A percentile compares a stretch with the other conserved stretches of the same genome.
These are phyloP conservation scores for Abrus precatorius DNA, from an alignment of 306 rosid genomes.

Conservation along the genomic window DNA sequence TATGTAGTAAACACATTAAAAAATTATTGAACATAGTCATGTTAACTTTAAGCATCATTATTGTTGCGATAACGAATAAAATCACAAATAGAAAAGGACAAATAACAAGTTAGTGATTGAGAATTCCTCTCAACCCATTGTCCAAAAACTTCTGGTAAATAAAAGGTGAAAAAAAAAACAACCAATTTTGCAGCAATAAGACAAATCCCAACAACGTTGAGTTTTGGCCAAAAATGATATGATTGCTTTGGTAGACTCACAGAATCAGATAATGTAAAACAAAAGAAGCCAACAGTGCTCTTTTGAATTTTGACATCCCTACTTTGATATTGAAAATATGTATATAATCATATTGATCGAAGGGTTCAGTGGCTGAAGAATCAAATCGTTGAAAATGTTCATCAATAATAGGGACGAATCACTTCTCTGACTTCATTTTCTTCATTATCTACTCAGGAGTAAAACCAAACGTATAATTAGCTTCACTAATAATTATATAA, in stretches of 20 bases:
- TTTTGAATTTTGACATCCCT: slow-evolving; percentile 43
- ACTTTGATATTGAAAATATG: slow-evolving; percentile 12
- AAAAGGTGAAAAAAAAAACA: not conserved
- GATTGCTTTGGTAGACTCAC: slow-evolving; percentile 38
- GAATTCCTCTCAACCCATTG: slow-evolving; percentile 24
- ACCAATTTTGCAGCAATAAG: slow-evolving; percentile 41
- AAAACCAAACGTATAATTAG: not conserved
- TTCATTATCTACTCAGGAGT: not conserved
- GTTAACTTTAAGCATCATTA: slow-evolving; percentile 40
- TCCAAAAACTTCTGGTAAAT: slow-evolving; percentile 37
- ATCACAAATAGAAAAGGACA: slow-evolving; percentile 32
- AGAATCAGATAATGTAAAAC: slow-evolving; percentile 19
- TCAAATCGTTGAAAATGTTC: slow-evolving; percentile 40
- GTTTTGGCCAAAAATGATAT: slow-evolving; percentile 36
- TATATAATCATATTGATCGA: slow-evolving; percentile 29
- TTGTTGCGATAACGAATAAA: slow-evolving; percentile 38
- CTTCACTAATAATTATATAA: not conserved
- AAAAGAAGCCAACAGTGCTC: slow-evolving; percentile 29
- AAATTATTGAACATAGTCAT: not conserved
- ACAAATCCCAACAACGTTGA: slow-evolving; percentile 42
- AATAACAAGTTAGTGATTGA: slow-evolving; percentile 16
- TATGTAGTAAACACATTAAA: not conserved
- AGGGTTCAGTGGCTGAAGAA: slow-evolving; percentile 18
- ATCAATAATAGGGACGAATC: slow-evolving; percentile 35
- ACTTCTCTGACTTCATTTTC: slow-evolving; percentile 40